Evolutionary conservation across 768 basidiomycete species (phyloP).

Genomic region (Tephrocybe sp.): DNA sequence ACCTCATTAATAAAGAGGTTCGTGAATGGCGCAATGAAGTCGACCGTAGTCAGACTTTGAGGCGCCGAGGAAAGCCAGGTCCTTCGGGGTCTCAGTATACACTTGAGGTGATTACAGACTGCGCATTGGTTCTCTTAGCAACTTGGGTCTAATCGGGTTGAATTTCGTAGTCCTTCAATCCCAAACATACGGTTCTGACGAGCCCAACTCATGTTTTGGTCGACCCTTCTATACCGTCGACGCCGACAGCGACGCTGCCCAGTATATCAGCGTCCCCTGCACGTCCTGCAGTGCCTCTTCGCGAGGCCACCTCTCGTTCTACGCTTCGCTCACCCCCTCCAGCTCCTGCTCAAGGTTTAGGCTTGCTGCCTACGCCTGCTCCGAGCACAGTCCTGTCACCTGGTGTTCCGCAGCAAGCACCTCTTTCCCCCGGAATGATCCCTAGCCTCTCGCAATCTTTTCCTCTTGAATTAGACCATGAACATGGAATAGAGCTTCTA

Average conservation of each 20-base stretch:
- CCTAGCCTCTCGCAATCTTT: slow-evolving; percentile 43
- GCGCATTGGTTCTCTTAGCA: background rate
- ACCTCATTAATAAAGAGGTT: slow-evolving; percentile 48
- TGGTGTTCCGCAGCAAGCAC: slow-evolving; percentile 4
- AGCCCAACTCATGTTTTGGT: slow-evolving; percentile 47
- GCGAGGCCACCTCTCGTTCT: slow-evolving; percentile 8
- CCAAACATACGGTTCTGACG: slow-evolving; percentile 33
- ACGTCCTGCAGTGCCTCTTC: slow-evolving; percentile 18
- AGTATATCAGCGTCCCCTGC: slow-evolving; percentile 24
- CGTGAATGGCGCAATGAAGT: slow-evolving; percentile 51
- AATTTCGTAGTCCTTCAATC: background rate
- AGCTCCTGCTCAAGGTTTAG: slow-evolving; percentile 7
- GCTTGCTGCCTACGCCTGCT: slow-evolving; percentile 13
- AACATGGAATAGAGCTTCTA: slow-evolving; percentile 41
- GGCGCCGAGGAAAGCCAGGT: slow-evolving; percentile 29
- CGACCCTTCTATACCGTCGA: slow-evolving; percentile 29
- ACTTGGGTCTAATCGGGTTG: slow-evolving; percentile 5
- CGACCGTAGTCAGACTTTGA: slow-evolving; percentile 27
- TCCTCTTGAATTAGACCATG: slow-evolving; percentile 40
- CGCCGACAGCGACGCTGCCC: slow-evolving; percentile 23
- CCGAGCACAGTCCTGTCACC: slow-evolving; percentile 12
- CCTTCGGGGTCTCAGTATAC: slow-evolving; percentile 22
- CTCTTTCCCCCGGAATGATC: slow-evolving; percentile 23
- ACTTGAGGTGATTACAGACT: slow-evolving; percentile 42
- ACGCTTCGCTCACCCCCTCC: slow-evolving; percentile 18